phyloP scores from a whole-genome alignment of 208 protist genomes.

The Leptomonas seymouri region DNA sequence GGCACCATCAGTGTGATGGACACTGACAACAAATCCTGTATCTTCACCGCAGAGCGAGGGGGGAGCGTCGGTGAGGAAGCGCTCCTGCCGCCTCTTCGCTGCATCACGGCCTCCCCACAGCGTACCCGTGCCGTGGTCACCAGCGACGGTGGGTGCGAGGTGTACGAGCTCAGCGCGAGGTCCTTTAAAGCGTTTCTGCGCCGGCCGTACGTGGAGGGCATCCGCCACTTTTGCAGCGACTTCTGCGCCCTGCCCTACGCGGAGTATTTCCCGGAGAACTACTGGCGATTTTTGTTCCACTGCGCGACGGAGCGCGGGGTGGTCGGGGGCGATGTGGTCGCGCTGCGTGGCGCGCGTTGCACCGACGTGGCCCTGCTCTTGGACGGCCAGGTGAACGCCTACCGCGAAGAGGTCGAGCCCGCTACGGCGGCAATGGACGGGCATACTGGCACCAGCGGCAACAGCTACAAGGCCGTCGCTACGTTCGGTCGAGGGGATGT shows the following conservation, averaged over 20 bases:
- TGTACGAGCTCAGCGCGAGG: slow-evolving; percentile 12
- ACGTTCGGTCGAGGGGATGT: slow-evolving; percentile 19
- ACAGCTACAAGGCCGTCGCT: not conserved
- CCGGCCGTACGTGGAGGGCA: slow-evolving; percentile 13
- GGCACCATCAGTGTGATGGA: slow-evolving; percentile 18
- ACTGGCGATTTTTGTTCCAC: slow-evolving; percentile 21
- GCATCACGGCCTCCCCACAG: slow-evolving; percentile 5
- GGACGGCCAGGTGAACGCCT: slow-evolving; percentile 17
- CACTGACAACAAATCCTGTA: not conserved
- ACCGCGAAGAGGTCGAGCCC: not conserved
- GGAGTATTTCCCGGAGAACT: slow-evolving; percentile 21
- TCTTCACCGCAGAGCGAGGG: not conserved
- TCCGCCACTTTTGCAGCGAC: slow-evolving; percentile 16
- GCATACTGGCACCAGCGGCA: not conserved
- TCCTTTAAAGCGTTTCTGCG: slow-evolving; percentile 12
- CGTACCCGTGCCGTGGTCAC: slow-evolving; percentile 19
- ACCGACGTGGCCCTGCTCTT: slow-evolving; percentile 8
- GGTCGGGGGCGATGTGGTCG: slow-evolving; percentile 15
- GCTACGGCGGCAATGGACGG: not conserved
- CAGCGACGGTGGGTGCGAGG: slow-evolving; percentile 8
- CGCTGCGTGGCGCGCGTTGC: slow-evolving; percentile 1
- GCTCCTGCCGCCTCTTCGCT: slow-evolving; percentile 15
- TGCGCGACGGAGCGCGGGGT: slow-evolving; percentile 20
- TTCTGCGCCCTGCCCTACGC: slow-evolving; percentile 21
- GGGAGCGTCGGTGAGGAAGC: slow-evolving; percentile 15